Evolutionary conservation across 371 early-diverging fungal genomes (phyloP), one percentile per base, ranked within the genome.

Genomic region (Circinella minor): DNA sequence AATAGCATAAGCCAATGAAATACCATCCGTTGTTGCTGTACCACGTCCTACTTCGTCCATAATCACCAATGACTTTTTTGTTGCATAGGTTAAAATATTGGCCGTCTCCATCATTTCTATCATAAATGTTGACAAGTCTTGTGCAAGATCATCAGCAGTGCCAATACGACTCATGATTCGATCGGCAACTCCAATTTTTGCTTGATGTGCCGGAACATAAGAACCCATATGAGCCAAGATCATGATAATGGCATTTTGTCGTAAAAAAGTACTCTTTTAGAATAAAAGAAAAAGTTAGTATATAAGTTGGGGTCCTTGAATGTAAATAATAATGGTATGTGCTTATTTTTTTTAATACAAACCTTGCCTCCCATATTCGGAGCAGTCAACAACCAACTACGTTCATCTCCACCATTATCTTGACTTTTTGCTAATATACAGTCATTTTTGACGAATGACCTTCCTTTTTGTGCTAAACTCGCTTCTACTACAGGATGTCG

Each of bases 11-110:
- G 99, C 99, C 38, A 99, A 86, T 4, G 97, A 88, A 18, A 95
- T 79, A 0, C 99, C 99, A 73, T 99, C 99, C 27, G 81, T 71
- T 0, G 97, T 94, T 3, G 95, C 89, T 0, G 99, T 99, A 13
- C 99, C 99, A 51, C 99, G 90, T 2, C 99, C 99, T 18, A 99
- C 92, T 77, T 99, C 99, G 75, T 99, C 99, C 85, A 99, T 90
- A 47, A 99, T 93, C 4, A 97, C 93, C 70, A 99, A 85, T 13
- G 96, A 96, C 4, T 81, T 75, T 5, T 79, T 61, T 0, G 96
- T 95, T 4, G 97, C 96, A 61, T 91, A 84, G 34, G 87, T 84
- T 38, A 97, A 82, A 38, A 99, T 98, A 11, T 88, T 85, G 0
- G 97, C 94, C 0, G 97, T 94, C 78, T 99, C 99, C 13, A 82